Evolutionary conservation across 2,329 filamentous ascomycete species (phyloP).

Genomic region (Scytalidium sp.): DNA sequence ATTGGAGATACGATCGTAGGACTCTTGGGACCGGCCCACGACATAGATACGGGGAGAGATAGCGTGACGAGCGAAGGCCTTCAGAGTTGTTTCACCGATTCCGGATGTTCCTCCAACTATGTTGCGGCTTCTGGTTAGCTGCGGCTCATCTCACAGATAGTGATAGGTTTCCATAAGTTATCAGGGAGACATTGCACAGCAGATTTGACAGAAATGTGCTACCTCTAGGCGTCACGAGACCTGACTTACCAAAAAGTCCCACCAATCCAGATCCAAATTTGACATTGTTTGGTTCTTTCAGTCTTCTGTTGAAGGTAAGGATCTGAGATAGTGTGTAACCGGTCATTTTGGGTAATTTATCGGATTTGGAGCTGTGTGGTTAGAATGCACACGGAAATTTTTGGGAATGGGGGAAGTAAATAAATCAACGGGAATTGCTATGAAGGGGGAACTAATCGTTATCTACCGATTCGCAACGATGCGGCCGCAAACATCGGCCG

Average conservation of each 20-base stretch:
- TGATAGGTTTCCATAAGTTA: too few species aligned
- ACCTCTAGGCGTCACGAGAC: background rate
- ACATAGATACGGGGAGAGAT: constrained; percentile 39
- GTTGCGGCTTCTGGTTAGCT: too few species aligned
- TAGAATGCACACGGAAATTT: too few species aligned
- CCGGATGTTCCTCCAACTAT: constrained; percentile 45
- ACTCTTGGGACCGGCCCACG: constrained; percentile 40
- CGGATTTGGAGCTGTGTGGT: background rate
- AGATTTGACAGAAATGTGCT: too few species aligned
- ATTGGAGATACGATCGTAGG: constrained; percentile 34
- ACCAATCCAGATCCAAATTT: background rate
- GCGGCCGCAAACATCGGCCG: too few species aligned
- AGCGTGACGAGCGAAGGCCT: constrained; percentile 37
- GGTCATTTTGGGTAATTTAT: background rate
- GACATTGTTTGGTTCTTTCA: background rate
- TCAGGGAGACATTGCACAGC: too few species aligned
- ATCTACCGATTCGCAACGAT: too few species aligned
- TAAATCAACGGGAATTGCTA: too few species aligned
- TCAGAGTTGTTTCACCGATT: constrained; percentile 43
- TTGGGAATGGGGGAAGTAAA: too few species aligned
- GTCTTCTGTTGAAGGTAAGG: background rate
- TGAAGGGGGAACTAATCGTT: too few species aligned
- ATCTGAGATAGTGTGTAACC: background rate
- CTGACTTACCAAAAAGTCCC: background rate
- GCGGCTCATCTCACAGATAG: too few species aligned